Percentiles rank a stretch among this genome's conserved stretches.
These are phyloP conservation scores for Trichoderma gamsii DNA, from an alignment of 495 filamentous ascomycete genomes.

Conservation along the genomic window DNA sequence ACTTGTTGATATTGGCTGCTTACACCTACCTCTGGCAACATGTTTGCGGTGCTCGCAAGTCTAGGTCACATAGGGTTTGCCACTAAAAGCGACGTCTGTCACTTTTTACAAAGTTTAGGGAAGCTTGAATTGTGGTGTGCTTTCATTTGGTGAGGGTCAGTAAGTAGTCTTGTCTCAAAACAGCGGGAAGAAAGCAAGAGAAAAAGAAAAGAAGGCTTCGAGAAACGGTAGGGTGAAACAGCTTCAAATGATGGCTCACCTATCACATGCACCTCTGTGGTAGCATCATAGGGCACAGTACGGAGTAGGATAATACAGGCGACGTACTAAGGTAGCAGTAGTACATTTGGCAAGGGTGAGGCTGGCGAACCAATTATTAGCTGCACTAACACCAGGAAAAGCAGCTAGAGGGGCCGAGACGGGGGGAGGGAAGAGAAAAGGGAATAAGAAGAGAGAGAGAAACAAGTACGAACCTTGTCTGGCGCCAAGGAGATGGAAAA, in stretches of 20 bases:
- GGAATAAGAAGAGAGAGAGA: not conserved
- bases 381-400: slow-evolving; percentile 7
- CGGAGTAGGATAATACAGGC: not conserved
- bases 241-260: not conserved
- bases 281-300: not conserved
- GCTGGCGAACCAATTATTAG: not conserved
- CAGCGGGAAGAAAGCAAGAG: not conserved
- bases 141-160: not conserved
- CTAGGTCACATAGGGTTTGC: not conserved
- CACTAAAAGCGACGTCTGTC: slow-evolving; percentile 1
- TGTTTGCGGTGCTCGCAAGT: not conserved
- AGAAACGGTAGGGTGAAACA: not conserved
- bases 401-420: not conserved
- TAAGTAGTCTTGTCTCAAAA: not conserved
- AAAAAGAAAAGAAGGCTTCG: slow-evolving; percentile 11
- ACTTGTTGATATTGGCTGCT: not conserved
- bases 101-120: not conserved
- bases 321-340: not conserved
- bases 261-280: not conserved
- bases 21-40: not conserved
- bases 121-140: not conserved
- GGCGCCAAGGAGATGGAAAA: not conserved
- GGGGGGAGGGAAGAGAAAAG: not conserved
- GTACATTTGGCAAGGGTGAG: not conserved
- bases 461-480: not conserved